phyloP scores from a whole-genome alignment of 2,329 filamentous ascomycete genomes.

The Phaeosphaeria sp. region DNA sequence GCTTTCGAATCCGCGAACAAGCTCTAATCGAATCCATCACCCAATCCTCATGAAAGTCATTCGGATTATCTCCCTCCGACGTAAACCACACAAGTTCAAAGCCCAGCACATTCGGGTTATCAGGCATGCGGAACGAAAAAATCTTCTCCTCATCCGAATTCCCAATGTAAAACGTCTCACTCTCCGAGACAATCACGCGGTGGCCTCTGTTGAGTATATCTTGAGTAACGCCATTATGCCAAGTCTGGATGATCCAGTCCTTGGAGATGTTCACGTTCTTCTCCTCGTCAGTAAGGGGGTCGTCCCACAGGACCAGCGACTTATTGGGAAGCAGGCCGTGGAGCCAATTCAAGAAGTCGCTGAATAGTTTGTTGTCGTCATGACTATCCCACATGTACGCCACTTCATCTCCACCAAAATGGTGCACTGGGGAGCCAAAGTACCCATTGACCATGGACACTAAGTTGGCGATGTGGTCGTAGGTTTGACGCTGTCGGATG shows the following conservation, averaged over 20 bases:
- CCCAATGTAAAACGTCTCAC: neutral
- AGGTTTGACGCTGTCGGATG: neutral
- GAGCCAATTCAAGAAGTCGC: neutral
- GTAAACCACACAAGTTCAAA: neutral
- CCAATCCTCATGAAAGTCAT: neutral
- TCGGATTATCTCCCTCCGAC: neutral
- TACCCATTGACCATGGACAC: neutral
- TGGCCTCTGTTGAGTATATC: neutral
- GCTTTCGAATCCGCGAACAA: neutral
- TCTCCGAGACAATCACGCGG: neutral
- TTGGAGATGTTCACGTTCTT: neutral
- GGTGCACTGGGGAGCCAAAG: neutral
- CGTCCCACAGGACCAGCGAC: neutral
- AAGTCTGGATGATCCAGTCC: neutral
- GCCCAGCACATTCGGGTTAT: neutral
- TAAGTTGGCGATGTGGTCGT: neutral
- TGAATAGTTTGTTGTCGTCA: neutral
- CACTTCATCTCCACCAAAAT: neutral
- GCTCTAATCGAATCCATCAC: neutral
- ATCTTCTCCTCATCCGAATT: neutral
- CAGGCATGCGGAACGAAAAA: neutral
- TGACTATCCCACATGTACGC: neutral
- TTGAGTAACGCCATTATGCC: neutral
- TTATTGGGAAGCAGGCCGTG: neutral
- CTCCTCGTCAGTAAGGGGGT: neutral